Evolutionary conservation across 1,284 basidiomycete species (phyloP), one percentile per base, ranked within the genome.

Genomic region (Ganoderma sinense): DNA sequence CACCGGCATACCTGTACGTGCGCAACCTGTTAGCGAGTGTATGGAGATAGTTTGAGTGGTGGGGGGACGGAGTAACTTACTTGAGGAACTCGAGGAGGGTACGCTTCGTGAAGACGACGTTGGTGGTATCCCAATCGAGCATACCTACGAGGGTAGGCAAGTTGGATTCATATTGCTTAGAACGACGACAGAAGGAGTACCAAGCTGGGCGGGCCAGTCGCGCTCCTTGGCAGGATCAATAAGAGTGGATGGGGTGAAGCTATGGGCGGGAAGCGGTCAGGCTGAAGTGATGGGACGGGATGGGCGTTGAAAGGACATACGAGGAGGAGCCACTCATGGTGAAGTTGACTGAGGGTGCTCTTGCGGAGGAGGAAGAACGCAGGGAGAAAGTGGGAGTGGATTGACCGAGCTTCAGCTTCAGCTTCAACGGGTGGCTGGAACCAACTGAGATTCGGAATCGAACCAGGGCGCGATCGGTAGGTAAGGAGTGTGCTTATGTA

Each of bases 111-210:
- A 93, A 93, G 41, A 93, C 87, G 68, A 93, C 91, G 67, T 80
- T 87, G 53, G 90, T 92, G 10, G 78, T 77, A 75, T 93, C 92
- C 92, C 92, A 93, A 79, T 93, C 91, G 71, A 93, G 82, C 88
- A 92, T 87, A 66, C 91, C 91, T 92, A 36, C 60, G 8, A 41
- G 10, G 26, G 18, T 8, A 31, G 31, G 43, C 23, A 11, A 11
- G 48, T 51, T 7, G 26, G 13, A 26, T 23, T n/a, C 7, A 14
- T 16, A 11, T 8, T 6, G 20, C 29, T 4, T 11, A 3, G 26
- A 0, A 60, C n/a, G 40, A 13, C 23, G 29, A 13, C 58, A 55
- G 10, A 18, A 51, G 16, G 77, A 84, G 41, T 65, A 89, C 91
- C 91, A 31, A 93, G 82, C 74, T 85, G 86, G 68, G 87, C 81